Base-by-base conservation (phyloP, 2,329 filamentous ascomycete species). In the Trichophyton simii region DNA sequence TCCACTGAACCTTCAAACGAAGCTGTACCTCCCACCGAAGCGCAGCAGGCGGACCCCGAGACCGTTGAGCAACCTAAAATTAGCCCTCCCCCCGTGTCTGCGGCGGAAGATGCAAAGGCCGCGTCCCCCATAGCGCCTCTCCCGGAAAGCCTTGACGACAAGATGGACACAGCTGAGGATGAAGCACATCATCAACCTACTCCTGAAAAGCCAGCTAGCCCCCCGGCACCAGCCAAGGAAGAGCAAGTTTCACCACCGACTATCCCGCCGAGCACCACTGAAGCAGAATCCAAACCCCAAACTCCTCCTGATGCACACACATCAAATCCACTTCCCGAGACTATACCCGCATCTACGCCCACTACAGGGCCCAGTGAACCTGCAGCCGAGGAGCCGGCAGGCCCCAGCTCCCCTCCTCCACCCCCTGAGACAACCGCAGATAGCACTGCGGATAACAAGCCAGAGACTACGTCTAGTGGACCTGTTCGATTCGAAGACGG, bases 401-500 rank as follows among this genome's bases (percentile, higher is more conserved):
- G 13, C 8, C 11, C 44, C 42, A 22, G 42, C 13, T 54, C 46
- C 6, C 28, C 25, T 15, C 58, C 22, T 25, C 46, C 20, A 6
- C 46, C 46, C 13, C 46, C 46, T 13, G 46, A 28, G 15, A 50
- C 46, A 31, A 15, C 46, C 13, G 18, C 44, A 48, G 46, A 48
- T 2, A 38, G 50, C 48, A 31, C 46, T 2, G 18, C 44, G 25
- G 46, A 48, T 13, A 38, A 34, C 48, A 31, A 52, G 15, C 38
- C 44, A 31, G 8, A 58, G 13, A 3, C 55, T 25, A 18, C 11
- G 1, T 42, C 28, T 3, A n/a, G 55, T 48, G 59, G 20, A 13
- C 46, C 20, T 36, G 50, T 59, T 57, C 67, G 18, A 54, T 65
- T 65, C 38, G 69, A 73, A 18, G 73, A 74, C 42, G 71, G 69